Evolutionary conservation across 257 asterid genomes (phyloP).

Genomic region (Petunia axillaris): DNA sequence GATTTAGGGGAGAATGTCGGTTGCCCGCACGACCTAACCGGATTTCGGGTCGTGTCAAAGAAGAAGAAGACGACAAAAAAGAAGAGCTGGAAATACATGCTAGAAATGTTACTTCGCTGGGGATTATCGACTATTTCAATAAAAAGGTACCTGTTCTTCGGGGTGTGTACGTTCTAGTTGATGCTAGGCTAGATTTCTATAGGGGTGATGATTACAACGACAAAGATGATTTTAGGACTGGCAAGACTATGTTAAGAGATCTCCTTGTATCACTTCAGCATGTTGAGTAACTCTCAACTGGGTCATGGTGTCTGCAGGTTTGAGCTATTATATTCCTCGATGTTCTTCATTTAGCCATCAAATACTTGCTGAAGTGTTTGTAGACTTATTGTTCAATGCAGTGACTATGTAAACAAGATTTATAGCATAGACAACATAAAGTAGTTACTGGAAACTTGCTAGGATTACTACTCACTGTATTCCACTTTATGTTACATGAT

Average conservation of each 20-base stretch:
- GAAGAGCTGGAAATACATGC: background rate
- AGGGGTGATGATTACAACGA: background rate
- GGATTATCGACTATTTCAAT: background rate
- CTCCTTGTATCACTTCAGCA: constrained; percentile 5
- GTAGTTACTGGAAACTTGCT: no score
- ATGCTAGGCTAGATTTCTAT: constrained; percentile 15
- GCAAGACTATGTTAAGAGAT: background rate
- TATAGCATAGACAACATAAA: background rate
- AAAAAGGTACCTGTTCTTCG: background rate
- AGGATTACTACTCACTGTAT: no score
- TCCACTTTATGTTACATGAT: no score
- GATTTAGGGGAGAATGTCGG: no score
- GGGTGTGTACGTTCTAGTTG: background rate
- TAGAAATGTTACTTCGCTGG: constrained; percentile 11
- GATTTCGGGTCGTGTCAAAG: background rate
- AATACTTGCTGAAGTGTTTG: background rate
- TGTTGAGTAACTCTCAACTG: constrained; percentile 12
- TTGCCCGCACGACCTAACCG: no score
- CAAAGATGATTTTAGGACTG: background rate
- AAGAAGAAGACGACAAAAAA: background rate
- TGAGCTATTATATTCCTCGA: background rate
- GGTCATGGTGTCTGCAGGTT: constrained; percentile 24
- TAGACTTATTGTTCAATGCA: background rate
- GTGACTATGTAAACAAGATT: background rate
- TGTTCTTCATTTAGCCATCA: background rate